Evolutionary conservation across 768 basidiomycete species (phyloP).

Genomic region (Suillus occidentalis): DNA sequence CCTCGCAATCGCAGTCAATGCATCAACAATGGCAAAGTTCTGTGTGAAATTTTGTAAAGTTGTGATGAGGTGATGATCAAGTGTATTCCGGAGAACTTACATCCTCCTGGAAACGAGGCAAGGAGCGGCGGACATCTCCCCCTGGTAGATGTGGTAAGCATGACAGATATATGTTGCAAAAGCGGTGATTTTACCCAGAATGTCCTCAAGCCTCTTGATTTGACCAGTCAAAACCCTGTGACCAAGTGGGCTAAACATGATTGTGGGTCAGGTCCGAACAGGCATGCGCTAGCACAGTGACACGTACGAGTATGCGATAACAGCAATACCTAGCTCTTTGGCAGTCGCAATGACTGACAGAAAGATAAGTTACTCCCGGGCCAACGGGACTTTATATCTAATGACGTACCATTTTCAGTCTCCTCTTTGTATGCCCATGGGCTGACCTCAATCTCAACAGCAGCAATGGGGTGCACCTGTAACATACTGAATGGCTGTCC

Average conservation of each 20-base stretch:
- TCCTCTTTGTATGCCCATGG: constrained; percentile 58
- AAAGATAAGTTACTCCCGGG: background rate
- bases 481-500: background rate
- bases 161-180: background rate
- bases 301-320: constrained; percentile 57
- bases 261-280: constrained; percentile 7
- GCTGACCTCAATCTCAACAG: constrained; percentile 69
- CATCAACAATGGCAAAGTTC: constrained; percentile 46
- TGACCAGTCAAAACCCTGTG: constrained; percentile 53
- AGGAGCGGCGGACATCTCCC: too few relatives aligned
- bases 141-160: constrained; percentile 20
- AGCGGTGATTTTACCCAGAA: constrained; percentile 24
- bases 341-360: constrained; percentile 50
- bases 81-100: too few relatives aligned
- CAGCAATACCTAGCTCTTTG: constrained; percentile 53
- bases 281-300: background rate
- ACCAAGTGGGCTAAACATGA: constrained; percentile 47
- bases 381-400: background rate
- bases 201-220: constrained; percentile 40
- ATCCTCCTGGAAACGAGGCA: too few relatives aligned
- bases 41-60: constrained; percentile 35
- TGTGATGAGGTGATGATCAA: background rate
- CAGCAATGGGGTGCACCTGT: constrained; percentile 54
- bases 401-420: constrained; percentile 40
- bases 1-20: constrained; percentile 39